Base-by-base conservation (phyloP, 2,329 filamentous ascomycete species). In the Dactylellina leptospora region DNA sequence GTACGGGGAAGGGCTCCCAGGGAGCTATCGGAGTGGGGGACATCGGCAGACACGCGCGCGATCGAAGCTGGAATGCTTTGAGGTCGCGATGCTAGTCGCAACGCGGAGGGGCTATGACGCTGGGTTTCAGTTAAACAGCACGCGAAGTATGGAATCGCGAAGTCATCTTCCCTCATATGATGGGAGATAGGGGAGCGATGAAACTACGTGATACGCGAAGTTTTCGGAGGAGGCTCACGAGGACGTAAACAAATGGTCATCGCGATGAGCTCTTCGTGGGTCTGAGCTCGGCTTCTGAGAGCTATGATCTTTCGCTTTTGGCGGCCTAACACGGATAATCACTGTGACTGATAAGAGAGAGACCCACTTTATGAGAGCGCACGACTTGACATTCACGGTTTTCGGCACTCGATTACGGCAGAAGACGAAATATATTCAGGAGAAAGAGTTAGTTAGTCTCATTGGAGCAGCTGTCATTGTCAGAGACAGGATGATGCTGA, bases 1-100 rank as follows among this genome's bases (percentile, higher is more conserved):
- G 51, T 1, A 54, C 62, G 23, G 73, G 73, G 36, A 77, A 74
- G 44, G 63, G 63, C 20, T 75, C 75, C 76, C 75, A 77, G 28
- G 74, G 54, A 6, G 72, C 66, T 42, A 74, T 48, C 45, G 51
- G 45, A 23, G 59, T 72, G 6, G 68, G 53, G 27, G 68, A 53
- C 68, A 72, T 72, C 36, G n/a, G 5, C 10, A 27, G 44, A 56
- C 42, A 42, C 55, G 42, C 44, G 53, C 59, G 59, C 59, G 68
- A 44, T 30, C 8, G 22, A 20, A 47, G 36, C 10, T 48, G 9
- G 42, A 42, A 51, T 59, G 33, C 50, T 51, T 50, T 61, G 56
- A 42, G 48, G 50, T 58, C 58, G 66, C 66, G 66, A 53, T 63
- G n/a, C 59, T 33, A 18, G 18, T 27, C 4, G 45, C 13, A 3